A percentile compares a stretch with the other conserved stretches of the same genome.
Conservation (phyloP, 2,329 filamentous ascomycete species). For the Fusarium phyllophilum region DNA sequence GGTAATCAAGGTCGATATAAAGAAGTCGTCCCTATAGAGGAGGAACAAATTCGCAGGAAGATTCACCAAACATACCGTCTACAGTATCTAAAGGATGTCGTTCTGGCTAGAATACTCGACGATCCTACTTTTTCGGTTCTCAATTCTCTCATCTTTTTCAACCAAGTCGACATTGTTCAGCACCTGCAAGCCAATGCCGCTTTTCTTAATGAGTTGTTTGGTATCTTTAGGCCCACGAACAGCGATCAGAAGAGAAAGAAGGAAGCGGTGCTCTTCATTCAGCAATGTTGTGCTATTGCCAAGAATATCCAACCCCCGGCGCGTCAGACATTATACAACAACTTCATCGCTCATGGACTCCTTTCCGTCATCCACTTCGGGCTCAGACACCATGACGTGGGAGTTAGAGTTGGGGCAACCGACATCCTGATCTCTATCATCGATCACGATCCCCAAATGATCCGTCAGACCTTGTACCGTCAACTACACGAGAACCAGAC, state of each 20-base stretch:
- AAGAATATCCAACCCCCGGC: constrained; percentile 91
- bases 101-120: constrained; percentile 93
- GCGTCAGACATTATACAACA: constrained; percentile 84
- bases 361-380: constrained; percentile 93
- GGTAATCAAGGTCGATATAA: constrained; percentile 91
- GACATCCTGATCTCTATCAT: constrained; percentile 95
- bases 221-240: constrained; percentile 78
- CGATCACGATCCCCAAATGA: constrained; percentile 94
- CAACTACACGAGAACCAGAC: constrained; percentile 88
- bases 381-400: constrained; percentile 83
- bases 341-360: constrained; percentile 88
- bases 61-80: constrained; percentile 97
- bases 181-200: constrained; percentile 84
- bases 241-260: constrained; percentile 80
- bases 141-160: constrained; percentile 98
- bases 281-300: constrained; percentile 92
- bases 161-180: constrained; percentile 97
- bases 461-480: constrained; percentile 91
- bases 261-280: constrained; percentile 94
- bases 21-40: constrained; percentile 93
- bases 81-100: constrained; percentile 98
- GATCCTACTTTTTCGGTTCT: constrained; percentile 98
- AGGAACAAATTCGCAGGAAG: constrained; percentile 82
- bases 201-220: constrained; percentile 88
- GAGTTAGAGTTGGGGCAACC: constrained; percentile 89